Evolutionary conservation across 2,329 filamentous ascomycete species (phyloP).

Genomic region (Aspergillus ruber): DNA sequence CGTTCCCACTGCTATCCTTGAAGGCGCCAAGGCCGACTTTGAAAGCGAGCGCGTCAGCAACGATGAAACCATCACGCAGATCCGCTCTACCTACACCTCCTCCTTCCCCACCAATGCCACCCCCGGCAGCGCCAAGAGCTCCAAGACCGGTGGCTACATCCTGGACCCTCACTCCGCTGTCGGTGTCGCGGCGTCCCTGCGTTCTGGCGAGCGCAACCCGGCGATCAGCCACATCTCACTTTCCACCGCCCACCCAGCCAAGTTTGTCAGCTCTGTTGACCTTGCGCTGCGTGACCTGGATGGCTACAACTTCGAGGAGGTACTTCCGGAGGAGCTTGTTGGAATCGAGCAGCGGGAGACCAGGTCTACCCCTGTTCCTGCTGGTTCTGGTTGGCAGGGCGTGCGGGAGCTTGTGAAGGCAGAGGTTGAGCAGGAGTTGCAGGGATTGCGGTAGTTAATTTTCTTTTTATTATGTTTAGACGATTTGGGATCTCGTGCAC

Average conservation of each 20-base stretch:
- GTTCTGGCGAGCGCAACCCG: slow-evolving; percentile 56
- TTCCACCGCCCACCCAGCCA: slow-evolving; percentile 91
- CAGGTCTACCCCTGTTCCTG: slow-evolving; percentile 63
- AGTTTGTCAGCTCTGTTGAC: slow-evolving; percentile 83
- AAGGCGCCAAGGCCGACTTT: slow-evolving; percentile 66
- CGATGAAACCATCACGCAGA: slow-evolving; percentile 61
- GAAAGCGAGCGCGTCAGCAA: slow-evolving; percentile 67
- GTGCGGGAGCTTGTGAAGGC: slow-evolving; percentile 69
- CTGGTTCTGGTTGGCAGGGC: slow-evolving; percentile 60
- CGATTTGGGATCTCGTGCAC: background rate
- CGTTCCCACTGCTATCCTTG: slow-evolving; percentile 68
- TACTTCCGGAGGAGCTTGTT: slow-evolving; percentile 74
- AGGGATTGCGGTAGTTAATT: slow-evolving; percentile 17
- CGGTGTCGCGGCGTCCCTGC: slow-evolving; percentile 67
- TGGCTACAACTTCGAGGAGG: slow-evolving; percentile 70
- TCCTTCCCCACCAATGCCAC: slow-evolving; percentile 46
- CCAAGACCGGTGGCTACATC: slow-evolving; percentile 60
- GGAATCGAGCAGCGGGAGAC: slow-evolving; percentile 71
- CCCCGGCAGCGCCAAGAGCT: slow-evolving; percentile 25
- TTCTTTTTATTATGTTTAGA: background rate
- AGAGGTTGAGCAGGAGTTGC: slow-evolving; percentile 53
- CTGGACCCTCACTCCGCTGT: slow-evolving; percentile 92
- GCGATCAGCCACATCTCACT: slow-evolving; percentile 67
- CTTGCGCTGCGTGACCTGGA: slow-evolving; percentile 63
- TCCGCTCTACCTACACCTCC: slow-evolving; percentile 50